Evolutionary conservation across 148 eudicot species (phyloP).

Genomic region (Vaccinium macrocarpon): DNA sequence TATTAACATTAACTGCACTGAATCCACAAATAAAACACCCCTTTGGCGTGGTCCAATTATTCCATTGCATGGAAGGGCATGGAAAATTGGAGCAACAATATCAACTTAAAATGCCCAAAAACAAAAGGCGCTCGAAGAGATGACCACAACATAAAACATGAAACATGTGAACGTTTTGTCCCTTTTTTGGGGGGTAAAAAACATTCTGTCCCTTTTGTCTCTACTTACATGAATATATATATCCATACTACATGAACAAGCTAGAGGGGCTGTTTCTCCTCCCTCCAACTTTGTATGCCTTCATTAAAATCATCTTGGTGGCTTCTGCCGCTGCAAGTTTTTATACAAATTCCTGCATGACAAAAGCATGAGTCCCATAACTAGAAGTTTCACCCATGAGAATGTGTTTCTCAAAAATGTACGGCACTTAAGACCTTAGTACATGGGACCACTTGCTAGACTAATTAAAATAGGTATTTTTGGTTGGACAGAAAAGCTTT

Average conservation of each 20-base stretch:
- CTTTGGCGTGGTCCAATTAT: neutral
- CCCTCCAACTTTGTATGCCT: neutral
- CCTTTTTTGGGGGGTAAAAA: no score
- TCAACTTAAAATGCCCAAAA: neutral
- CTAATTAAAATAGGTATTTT: neutral
- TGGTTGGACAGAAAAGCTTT: neutral
- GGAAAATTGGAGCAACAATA: neutral
- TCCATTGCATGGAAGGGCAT: neutral
- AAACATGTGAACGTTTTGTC: no score
- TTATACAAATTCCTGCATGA: neutral
- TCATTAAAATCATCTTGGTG: neutral
- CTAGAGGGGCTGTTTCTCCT: neutral
- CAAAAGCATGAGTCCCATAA: neutral
- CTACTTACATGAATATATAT: no score
- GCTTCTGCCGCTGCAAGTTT: neutral
- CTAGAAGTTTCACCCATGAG: neutral
- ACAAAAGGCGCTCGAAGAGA: no score
- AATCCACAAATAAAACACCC: neutral
- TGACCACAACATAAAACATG: no score
- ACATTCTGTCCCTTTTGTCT: no score
- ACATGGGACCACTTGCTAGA: neutral
- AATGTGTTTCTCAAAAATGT: neutral
- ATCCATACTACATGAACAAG: neutral
- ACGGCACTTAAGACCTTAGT: neutral
- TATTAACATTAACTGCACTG: neutral